Percentiles rank a stretch among this genome's conserved stretches.
Evolutionary conservation across 2,329 filamentous ascomycete genomes (phyloP).

Genomic region (Scytalidium lignicola): DNA sequence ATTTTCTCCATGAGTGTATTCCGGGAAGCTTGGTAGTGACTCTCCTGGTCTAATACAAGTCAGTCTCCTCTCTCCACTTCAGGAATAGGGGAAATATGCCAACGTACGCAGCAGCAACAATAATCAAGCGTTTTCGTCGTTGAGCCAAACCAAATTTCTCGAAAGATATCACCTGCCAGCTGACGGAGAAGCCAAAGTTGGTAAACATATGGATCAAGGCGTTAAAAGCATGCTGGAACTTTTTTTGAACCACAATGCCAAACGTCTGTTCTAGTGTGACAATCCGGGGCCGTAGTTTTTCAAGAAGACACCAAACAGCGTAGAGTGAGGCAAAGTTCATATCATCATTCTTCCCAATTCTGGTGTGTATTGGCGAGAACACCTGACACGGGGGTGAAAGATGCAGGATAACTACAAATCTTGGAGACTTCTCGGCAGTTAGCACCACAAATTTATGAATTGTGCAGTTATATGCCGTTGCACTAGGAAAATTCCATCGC

Average conservation of each 20-base stretch:
- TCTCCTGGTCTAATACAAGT: constrained; percentile 57
- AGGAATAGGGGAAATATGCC: neutral
- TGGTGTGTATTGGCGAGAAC: constrained; percentile 67
- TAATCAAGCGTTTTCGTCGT: constrained; percentile 37
- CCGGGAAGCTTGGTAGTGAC: constrained; percentile 57
- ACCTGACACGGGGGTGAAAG: constrained; percentile 73
- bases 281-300: constrained; percentile 55
- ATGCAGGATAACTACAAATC: constrained; percentile 61
- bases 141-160: constrained; percentile 31
- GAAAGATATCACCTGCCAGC: constrained; percentile 57
- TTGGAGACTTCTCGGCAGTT: neutral
- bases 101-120: constrained; percentile 42
- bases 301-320: constrained; percentile 48
- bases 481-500: constrained; percentile 19
- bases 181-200: constrained; percentile 58
- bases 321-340: constrained; percentile 57
- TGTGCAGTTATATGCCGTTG: constrained; percentile 1
- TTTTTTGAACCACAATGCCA: constrained; percentile 44
- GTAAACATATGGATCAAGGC: constrained; percentile 58
- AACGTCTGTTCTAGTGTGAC: constrained; percentile 75
- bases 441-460: neutral
- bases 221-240: constrained; percentile 9
- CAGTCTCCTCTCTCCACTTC: neutral
- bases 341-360: constrained; percentile 53
- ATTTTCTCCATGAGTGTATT: constrained; percentile 48